Base-by-base conservation (phyloP, 2,329 filamentous ascomycete genomes). In the Curvularia sp. region DNA sequence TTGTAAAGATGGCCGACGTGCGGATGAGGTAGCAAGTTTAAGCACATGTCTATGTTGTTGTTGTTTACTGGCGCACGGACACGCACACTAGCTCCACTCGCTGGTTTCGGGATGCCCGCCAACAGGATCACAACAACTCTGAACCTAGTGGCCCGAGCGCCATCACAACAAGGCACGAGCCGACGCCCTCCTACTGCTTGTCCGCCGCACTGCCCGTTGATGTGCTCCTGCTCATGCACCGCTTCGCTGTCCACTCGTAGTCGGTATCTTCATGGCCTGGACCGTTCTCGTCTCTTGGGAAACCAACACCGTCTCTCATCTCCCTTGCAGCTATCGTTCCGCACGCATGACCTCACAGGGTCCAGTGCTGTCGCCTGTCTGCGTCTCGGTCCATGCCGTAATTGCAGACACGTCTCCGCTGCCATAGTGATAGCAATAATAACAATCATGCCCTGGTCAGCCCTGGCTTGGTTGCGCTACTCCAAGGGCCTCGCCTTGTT, bases 1-100 rank as follows among this genome's bases (percentile, higher is more conserved):
- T 63, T 66, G 72, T 76, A 76, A 73, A 68, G 74, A 77, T 77
- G 72, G 62, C 64, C 63, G 66, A 61, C 58, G 56, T 63, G 70
- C 61, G 66, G 67, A 64, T 68, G 70, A 69, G 70, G 66, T 65
- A 65, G 64, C 59, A 66, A 63, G 55, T 64, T 59, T 69, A 61
- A 65, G 68, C 63, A 68, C 66, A 69, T 67, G 58, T 47, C 32
- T 19, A 50, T 55, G 66, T 67, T 71, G 61, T 72, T 69, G 65
- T 66, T 71, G 65, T 65, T 64, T 64, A 66, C 58, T 57, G 43
- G 39, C 19, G 52, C 60, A 56, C 59, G 60, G 55, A 39, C 57
- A 34, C 53, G 19, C 47, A 49, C 60, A 49, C 60, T 69, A 70
- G 59, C 45, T 64, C 59, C 32, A 50, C 53, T 63, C 55, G 57